Evolutionary conservation across 352 stramenopile genomes (phyloP).

Genomic region (Globisporangium middletonii): DNA sequence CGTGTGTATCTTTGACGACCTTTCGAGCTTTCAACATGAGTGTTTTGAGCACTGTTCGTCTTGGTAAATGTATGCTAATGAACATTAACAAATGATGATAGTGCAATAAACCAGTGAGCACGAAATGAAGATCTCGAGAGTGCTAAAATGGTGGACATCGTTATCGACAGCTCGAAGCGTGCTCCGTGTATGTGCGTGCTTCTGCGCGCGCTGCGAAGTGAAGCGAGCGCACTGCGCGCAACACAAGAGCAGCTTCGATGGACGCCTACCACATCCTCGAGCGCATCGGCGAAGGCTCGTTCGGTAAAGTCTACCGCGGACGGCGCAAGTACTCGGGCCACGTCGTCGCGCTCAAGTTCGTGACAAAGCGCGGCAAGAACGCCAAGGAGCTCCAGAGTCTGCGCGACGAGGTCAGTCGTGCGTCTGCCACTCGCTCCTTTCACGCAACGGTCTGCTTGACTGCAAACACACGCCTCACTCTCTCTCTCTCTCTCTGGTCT

Average conservation of each 20-base stretch:
- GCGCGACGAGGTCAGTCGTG: slow-evolving; percentile 75
- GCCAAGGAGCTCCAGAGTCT: slow-evolving; percentile 88
- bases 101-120: too few relatives aligned
- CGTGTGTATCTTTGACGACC: too few relatives aligned
- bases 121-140: too few relatives aligned
- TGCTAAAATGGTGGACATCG: too few relatives aligned
- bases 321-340: slow-evolving; percentile 83
- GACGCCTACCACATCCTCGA: slow-evolving; percentile 93
- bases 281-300: slow-evolving; percentile 89
- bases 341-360: slow-evolving; percentile 93
- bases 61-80: background rate
- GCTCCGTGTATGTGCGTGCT: too few relatives aligned
- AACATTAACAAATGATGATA: too few relatives aligned
- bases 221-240: background rate
- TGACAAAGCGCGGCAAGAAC: slow-evolving; percentile 91
- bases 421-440: background rate
- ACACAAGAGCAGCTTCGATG: slow-evolving; percentile 24
- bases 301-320: slow-evolving; percentile 82
- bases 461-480: background rate
- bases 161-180: too few relatives aligned
- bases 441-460: too few relatives aligned
- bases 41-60: background rate
- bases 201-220: too few relatives aligned
- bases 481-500: too few relatives aligned
- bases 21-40: background rate